A percentile compares a stretch with the other conserved stretches of the same genome.
These are phyloP conservation scores for Geoglossum cookeanum DNA, from an alignment of 2,329 filamentous ascomycete species.

Conservation along the genomic window DNA sequence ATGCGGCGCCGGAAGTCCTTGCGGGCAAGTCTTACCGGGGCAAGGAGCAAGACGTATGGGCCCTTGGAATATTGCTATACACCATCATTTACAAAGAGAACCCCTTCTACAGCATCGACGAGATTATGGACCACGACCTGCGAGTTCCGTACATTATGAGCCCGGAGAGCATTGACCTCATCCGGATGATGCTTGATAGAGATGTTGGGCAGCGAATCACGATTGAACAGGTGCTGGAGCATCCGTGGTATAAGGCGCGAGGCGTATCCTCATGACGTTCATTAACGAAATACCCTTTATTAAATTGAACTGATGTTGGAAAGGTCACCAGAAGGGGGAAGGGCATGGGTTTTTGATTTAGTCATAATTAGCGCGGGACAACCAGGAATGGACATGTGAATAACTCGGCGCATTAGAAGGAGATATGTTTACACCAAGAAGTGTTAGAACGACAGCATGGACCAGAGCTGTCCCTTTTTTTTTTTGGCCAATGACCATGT, in stretches of 20 bases:
- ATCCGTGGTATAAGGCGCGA: constrained; percentile 50
- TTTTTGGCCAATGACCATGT: background rate
- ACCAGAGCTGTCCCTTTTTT: background rate
- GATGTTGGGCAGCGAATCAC: constrained; percentile 65
- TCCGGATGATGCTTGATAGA: constrained; percentile 80
- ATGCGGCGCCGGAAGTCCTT: constrained; percentile 93
- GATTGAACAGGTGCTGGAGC: constrained; percentile 75
- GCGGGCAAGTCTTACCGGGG: constrained; percentile 82
- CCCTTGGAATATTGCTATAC: constrained; percentile 87
- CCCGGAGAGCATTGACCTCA: constrained; percentile 81
- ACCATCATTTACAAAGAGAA: constrained; percentile 99
- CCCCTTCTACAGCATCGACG: constrained; percentile 95
- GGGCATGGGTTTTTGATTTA: background rate
- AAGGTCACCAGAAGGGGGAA: background rate
- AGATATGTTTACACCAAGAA: background rate
- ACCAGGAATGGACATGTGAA: background rate
- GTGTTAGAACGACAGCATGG: background rate
- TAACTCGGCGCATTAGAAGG: background rate
- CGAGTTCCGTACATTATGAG: constrained; percentile 76
- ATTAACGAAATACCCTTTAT: background rate
- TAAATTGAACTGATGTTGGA: background rate
- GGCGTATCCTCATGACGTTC: background rate
- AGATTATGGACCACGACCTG: constrained; percentile 95
- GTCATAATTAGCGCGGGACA: background rate
- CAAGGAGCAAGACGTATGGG: constrained; percentile 97